Evolutionary conservation across 345 rosid species (phyloP), one percentile per base, ranked within the genome.

Genomic region (Bruguiera sexangula): DNA sequence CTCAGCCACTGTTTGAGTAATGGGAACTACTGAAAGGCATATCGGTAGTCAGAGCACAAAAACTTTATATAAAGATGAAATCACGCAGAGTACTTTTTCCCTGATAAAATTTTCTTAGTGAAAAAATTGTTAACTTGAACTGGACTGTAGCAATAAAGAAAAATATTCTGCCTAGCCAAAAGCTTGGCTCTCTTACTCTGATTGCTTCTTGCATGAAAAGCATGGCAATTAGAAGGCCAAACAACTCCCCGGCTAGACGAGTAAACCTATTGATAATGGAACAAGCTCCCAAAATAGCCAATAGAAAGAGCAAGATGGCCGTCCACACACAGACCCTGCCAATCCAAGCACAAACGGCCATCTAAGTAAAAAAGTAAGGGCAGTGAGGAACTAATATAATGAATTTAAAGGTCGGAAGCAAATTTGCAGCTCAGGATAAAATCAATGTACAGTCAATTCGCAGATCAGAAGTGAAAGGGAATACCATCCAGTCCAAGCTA

Each of bases 401-500:
- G 50, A 13, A 43, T 43, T 43, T 43, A 43, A 0, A 43, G 50
- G 18, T 43, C 50, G 3, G 50, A 3, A 43, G 5, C 18, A 43
- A 15, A 43, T 39, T 39, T 39, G 6, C 53, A 63, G 20, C 20
- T 39, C 36, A 30, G 57, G 52, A 66, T 57, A 39, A 63, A 24
- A 15, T 6, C 6, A 34, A 5, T 3, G 24, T 62, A 9, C n/a
- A 26, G 31, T 27, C 65, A 34, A 62, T 73, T 50, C 37, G 62
- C 43, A 46, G 34, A 29, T 55, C 46, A 63, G 60, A 67, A 71
- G 18, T 39, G 3, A 37, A 10, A 43, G 74, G 60, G 60, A 74
- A 75, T 57, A 81, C 74, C 79, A 51, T 71, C 80, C 75, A 62
- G 65, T 67, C 80, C 80, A 76, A 27, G 80, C 80, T 31, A 76